These are phyloP conservation scores for Phytomonas francai DNA, from an alignment of 208 protist species.

Conservation along the genomic window DNA sequence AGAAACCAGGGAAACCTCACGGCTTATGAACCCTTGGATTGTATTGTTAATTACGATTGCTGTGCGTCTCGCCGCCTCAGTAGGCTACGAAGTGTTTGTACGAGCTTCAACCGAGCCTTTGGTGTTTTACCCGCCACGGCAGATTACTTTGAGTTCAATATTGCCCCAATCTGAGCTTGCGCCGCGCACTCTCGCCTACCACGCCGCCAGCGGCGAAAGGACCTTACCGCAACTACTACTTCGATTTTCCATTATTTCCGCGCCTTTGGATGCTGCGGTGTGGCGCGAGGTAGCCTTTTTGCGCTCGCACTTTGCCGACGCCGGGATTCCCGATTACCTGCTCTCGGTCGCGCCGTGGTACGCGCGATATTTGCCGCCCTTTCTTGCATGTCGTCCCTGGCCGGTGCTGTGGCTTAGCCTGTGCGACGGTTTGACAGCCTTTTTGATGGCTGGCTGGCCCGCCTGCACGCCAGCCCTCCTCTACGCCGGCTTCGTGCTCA, in stretches of 20 bases:
- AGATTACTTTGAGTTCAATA: no score
- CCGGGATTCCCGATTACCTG: slow-evolving; percentile 30
- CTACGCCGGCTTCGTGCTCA: slow-evolving; percentile 57
- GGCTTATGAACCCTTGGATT: slow-evolving; percentile 8
- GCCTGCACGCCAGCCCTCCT: slow-evolving; percentile 32
- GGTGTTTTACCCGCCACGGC: no score
- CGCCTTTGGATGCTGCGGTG: slow-evolving; percentile 32
- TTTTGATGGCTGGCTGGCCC: slow-evolving; percentile 39
- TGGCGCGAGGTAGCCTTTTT: slow-evolving; percentile 66
- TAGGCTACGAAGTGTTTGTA: no score
- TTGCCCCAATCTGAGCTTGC: no score
- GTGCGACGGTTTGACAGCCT: slow-evolving; percentile 50
- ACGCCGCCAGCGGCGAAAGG: slow-evolving; percentile 2
- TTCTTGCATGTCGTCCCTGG: slow-evolving; percentile 18
- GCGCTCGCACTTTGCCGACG: slow-evolving; percentile 24
- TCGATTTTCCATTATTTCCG: slow-evolving; percentile 29
- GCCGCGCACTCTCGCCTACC: no score
- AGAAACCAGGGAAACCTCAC: background rate
- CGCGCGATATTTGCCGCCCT: slow-evolving; percentile 35
- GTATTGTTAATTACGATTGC: slow-evolving; percentile 10
- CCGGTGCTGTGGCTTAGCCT: slow-evolving; percentile 38
- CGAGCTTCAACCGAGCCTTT: no score
- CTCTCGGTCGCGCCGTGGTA: slow-evolving; percentile 51
- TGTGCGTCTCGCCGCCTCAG: slow-evolving; percentile 10
- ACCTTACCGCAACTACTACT: slow-evolving; percentile 16